Percentiles rank a stretch among this genome's conserved stretches.
phyloP scores from a whole-genome alignment of 2,329 filamentous ascomycete species.

The Apiospora saccharicola region DNA sequence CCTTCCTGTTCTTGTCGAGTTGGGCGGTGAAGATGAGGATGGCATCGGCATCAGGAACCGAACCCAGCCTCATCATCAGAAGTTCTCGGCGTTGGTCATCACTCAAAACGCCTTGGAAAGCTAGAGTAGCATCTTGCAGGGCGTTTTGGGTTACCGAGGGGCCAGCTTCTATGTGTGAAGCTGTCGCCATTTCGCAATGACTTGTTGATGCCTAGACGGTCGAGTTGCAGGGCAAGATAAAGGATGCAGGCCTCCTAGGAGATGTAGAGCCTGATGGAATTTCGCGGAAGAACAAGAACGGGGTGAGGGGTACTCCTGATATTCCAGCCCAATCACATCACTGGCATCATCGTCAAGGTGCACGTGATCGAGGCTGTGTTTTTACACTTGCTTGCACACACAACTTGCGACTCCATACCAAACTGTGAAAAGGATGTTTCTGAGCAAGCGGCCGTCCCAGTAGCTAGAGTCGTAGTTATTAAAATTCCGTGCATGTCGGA shows the following conservation, averaged over 20 bases:
- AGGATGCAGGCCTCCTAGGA: background rate
- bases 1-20: slow-evolving; percentile 39
- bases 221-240: background rate
- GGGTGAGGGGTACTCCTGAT: background rate
- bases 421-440: no score
- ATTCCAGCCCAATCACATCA: background rate
- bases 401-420: no score
- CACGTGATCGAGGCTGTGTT: background rate
- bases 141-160: background rate
- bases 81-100: background rate
- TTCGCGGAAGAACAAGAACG: background rate
- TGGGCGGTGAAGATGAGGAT: slow-evolving; percentile 46
- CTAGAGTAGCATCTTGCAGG: background rate
- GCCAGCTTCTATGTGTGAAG: background rate
- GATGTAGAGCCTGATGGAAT: background rate
- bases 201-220: background rate
- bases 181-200: background rate
- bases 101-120: background rate
- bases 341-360: background rate
- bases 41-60: slow-evolving; percentile 39
- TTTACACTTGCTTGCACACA: background rate
- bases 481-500: no score
- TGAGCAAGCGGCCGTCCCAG: no score
- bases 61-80: background rate
- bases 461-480: no score